Evolutionary conservation across 2,329 filamentous ascomycete species (phyloP).

Genomic region (Alternaria sp.): DNA sequence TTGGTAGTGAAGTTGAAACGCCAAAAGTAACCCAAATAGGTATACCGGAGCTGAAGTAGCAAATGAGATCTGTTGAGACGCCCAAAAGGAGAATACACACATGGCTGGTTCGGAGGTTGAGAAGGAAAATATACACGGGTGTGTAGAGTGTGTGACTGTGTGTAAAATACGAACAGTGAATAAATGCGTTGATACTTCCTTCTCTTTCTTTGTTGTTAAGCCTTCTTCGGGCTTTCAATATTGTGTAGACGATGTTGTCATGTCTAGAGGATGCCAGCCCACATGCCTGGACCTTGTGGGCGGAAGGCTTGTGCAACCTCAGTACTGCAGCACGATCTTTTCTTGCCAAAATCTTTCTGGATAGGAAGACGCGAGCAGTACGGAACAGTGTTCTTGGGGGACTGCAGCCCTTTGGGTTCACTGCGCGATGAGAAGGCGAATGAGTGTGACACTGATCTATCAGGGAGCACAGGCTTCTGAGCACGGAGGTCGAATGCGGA

Average conservation of each 20-base stretch:
- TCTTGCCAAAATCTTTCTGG: conserved; percentile 62
- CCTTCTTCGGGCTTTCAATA: conserved; percentile 29
- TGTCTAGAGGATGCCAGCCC: conserved; percentile 66
- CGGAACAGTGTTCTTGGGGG: conserved; percentile 50
- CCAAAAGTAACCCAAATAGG: conserved; percentile 20
- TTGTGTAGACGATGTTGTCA: conserved; percentile 12
- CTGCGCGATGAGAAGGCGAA: conserved; percentile 39
- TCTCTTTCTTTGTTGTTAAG: conserved; percentile 27
- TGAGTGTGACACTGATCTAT: conserved; percentile 48
- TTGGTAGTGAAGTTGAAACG: conserved; percentile 17
- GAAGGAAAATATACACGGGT: conserved; percentile 32
- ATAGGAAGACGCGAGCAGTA: conserved; percentile 55
- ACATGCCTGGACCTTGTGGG: conserved; percentile 70
- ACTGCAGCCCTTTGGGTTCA: conserved; percentile 51
- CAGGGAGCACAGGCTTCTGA: conserved; percentile 45
- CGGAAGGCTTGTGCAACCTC: conserved; percentile 64
- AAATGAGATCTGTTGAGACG: conserved; percentile 19
- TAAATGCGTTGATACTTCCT: conserved; percentile 17
- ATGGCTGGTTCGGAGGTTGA: conserved; percentile 15
- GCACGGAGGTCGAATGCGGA: conserved; percentile 51
- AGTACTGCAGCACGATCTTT: conserved; percentile 72
- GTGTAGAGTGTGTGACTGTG: conserved; percentile 21
- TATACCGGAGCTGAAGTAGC: conserved; percentile 20
- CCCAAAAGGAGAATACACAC: conserved; percentile 21
- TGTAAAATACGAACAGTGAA: conserved; percentile 7